phyloP scores from a whole-genome alignment of 257 asterid genomes.

The Salvia hispanica region DNA sequence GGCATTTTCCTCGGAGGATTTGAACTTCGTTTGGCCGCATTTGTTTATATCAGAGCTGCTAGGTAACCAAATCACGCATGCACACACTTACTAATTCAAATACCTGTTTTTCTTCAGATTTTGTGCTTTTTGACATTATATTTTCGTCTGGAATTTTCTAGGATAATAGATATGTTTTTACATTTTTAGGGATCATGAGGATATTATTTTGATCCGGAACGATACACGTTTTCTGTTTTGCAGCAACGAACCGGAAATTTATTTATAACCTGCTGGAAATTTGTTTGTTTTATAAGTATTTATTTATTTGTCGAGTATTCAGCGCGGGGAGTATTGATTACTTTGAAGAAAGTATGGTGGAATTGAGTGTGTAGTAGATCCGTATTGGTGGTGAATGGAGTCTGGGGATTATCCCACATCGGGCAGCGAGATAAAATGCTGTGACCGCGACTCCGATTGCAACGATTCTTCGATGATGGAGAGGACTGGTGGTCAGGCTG shows the following conservation, averaged over 20 bases:
- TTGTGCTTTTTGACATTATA: neutral
- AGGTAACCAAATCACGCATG: constrained; percentile 37
- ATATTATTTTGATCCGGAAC: constrained; percentile 28
- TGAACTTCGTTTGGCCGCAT: constrained; percentile 20
- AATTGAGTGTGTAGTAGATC: constrained; percentile 37
- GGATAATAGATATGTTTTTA: too few relatives aligned
- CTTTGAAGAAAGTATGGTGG: constrained; percentile 19
- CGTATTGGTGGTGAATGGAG: constrained; percentile 54
- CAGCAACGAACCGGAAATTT: constrained; percentile 32
- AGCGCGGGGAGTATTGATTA: constrained; percentile 36
- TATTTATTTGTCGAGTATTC: constrained; percentile 2
- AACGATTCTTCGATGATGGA: constrained; percentile 50
- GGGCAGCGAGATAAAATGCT: constrained; percentile 52
- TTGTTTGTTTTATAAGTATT: neutral
- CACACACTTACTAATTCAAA: constrained; percentile 21
- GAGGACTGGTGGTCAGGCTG: constrained; percentile 51
- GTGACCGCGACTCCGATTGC: constrained; percentile 62
- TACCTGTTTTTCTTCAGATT: constrained; percentile 13
- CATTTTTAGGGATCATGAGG: constrained; percentile 9
- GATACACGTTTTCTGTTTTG: constrained; percentile 12
- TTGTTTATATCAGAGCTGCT: constrained; percentile 13
- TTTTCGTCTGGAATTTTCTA: constrained; percentile 16
- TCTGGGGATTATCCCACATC: constrained; percentile 47
- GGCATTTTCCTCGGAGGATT: constrained; percentile 29
- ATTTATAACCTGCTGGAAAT: constrained; percentile 20